A percentile compares a stretch with the other conserved stretches of the same genome.
phyloP scores from a whole-genome alignment of 2,329 filamentous ascomycete genomes.

The Elsinoe perseae region DNA sequence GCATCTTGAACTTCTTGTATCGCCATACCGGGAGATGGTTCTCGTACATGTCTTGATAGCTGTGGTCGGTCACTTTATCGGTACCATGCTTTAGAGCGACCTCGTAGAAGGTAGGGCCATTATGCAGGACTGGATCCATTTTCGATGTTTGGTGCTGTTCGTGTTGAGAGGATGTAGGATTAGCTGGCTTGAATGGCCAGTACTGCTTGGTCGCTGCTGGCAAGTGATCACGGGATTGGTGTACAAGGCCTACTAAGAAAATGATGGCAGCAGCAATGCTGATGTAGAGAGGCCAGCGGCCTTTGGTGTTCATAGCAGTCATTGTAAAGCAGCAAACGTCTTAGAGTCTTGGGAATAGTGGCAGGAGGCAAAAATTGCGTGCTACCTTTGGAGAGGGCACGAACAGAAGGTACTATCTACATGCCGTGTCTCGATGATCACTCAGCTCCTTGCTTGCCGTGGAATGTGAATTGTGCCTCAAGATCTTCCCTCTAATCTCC shows the following conservation, averaged over 20 bases:
- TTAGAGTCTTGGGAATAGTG: not conserved
- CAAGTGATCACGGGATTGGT: conserved; percentile 1
- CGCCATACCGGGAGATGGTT: conserved; percentile 32
- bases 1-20: conserved; percentile 32
- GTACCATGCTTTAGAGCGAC: conserved; percentile 34
- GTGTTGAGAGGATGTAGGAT: not conserved
- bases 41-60: conserved; percentile 38
- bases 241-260: conserved; percentile 10
- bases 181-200: not conserved
- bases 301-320: conserved; percentile 4
- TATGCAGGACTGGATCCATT: conserved; percentile 8
- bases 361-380: not conserved
- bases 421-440: not conserved
- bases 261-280: conserved; percentile 1
- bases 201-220: not conserved
- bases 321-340: not conserved
- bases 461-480: conserved; percentile 1
- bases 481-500: not conserved
- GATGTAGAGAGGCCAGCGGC: conserved; percentile 7
- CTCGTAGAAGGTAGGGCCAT: conserved; percentile 26
- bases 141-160: conserved; percentile 13
- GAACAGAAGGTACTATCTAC: not conserved
- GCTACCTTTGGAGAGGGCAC: not conserved
- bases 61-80: conserved; percentile 35
- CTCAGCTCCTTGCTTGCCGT: conserved; percentile 2